These are phyloP conservation scores for Plasmodium ovale DNA, from an alignment of 169 alveolate species.

Conservation along the genomic window DNA sequence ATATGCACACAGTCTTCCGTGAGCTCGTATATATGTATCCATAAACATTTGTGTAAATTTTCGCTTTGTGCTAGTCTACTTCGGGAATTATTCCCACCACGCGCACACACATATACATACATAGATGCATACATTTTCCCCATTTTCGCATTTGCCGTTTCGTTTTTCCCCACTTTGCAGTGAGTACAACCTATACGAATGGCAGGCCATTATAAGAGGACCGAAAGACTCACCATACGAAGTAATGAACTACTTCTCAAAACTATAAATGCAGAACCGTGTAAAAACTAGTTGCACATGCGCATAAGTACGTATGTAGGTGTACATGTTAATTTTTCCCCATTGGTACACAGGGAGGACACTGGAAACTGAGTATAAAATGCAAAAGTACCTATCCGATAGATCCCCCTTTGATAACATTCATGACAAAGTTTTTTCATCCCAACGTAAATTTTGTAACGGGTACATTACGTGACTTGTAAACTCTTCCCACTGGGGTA, in stretches of 20 bases:
- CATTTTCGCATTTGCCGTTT: background rate
- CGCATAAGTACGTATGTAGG: background rate
- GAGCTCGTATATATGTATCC: background rate
- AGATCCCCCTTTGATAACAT: conserved; percentile 94
- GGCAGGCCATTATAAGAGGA: conserved; percentile 93
- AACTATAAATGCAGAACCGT: background rate
- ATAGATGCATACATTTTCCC: background rate
- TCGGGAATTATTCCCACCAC: too few species aligned
- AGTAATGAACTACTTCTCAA: conserved; percentile 82
- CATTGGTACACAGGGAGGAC: conserved; percentile 85
- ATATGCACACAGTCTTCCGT: background rate
- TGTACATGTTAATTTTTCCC: background rate
- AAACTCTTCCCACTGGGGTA: background rate
- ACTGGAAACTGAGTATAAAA: conserved; percentile 89
- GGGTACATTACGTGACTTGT: conserved; percentile 81
- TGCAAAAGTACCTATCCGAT: conserved; percentile 95
- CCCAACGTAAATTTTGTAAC: conserved; percentile 96
- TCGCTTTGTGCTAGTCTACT: too few species aligned
- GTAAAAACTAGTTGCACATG: background rate
- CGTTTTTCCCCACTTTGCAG: conserved; percentile 25
- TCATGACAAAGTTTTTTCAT: conserved; percentile 95
- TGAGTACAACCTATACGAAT: conserved; percentile 86
- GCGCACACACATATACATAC: background rate
- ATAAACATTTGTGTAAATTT: background rate
- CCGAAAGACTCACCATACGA: conserved; percentile 95